These are phyloP conservation scores for Aspergillus sp. DNA, from an alignment of 2,329 filamentous ascomycete species.

Conservation along the genomic window DNA sequence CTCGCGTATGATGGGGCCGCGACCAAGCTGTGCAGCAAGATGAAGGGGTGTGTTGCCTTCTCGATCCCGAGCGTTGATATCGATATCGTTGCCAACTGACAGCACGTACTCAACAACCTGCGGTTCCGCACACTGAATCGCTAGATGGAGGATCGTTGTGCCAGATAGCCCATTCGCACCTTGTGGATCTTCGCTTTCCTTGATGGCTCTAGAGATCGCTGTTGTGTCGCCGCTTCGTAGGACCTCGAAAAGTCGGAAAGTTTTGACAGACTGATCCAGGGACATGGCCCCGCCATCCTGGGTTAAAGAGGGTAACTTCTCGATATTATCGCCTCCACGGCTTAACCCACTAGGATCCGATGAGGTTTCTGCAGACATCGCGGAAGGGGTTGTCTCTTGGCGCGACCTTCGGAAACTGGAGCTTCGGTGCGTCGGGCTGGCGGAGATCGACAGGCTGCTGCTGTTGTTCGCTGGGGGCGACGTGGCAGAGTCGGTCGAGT, in stretches of 20 bases:
- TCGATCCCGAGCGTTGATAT: constrained; percentile 86
- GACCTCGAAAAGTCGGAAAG: constrained; percentile 92
- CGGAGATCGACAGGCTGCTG: constrained; percentile 28
- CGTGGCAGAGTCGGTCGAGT: constrained; percentile 27
- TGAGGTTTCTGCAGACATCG: constrained; percentile 23
- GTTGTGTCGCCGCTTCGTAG: constrained; percentile 86
- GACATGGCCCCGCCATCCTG: constrained; percentile 45
- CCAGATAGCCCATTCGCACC: constrained; percentile 54
- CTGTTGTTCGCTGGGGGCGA: constrained; percentile 24
- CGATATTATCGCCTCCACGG: constrained; percentile 27
- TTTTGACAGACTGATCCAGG: constrained; percentile 90
- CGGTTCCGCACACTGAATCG: constrained; percentile 91
- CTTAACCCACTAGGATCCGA: constrained; percentile 30
- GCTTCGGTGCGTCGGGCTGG: constrained; percentile 32
- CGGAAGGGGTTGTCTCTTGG: constrained; percentile 23
- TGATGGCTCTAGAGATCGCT: constrained; percentile 81
- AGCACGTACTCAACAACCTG: constrained; percentile 94
- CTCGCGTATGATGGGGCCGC: constrained; percentile 76
- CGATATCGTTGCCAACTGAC: constrained; percentile 68
- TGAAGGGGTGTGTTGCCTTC: constrained; percentile 95
- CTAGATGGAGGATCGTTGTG: constrained; percentile 87
- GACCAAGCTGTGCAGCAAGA: constrained; percentile 78
- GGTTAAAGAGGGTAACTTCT: constrained; percentile 34
- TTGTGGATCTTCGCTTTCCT: constrained; percentile 56
- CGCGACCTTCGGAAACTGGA: constrained; percentile 30